Base-by-base conservation (phyloP, 768 basidiomycete genomes). In the Mycena pura region DNA sequence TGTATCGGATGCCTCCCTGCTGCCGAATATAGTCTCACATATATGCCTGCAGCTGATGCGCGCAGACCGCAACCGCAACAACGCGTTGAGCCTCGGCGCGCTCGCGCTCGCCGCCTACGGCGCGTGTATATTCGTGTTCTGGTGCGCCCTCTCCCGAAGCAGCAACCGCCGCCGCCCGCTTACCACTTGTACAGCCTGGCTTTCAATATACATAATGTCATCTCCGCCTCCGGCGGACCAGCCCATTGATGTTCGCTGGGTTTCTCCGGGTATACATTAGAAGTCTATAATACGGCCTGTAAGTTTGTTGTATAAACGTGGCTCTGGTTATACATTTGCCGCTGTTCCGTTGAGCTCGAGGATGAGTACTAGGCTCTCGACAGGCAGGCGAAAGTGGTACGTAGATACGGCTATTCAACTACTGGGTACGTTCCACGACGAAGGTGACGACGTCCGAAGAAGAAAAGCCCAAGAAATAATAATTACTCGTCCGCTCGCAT, bases 31-130 rank as follows among this genome's bases (percentile, higher is more conserved):
- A 61, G 63, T 46, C 45, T 48, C 34, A 51, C 43, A 27, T 15
- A 13, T 50, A 36, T 47, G 28, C 54, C 46, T 56, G 48, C 68
- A 92, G 87, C 80, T 96, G 64, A 88, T 91, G 61, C 86, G 87
- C 60, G 75, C 86, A 49, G 89, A 94, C 68, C 77, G 80, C 7
- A 82, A 80, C 22, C 78, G 77, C 50, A 85, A 70, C 65, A 73
- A 80, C 66, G 77, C 74, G 49, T 66, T 81, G 60, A 84, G 92
- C 66, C 81, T 81, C 59, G 86, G 79, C 46, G 84, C 88, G 22
- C 74, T 95, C 41, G 89, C 77, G 11, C 74, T 98, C 60, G 82
- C 85, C 19, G 72, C 85, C 11, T 98, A 97, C 71, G 96, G 96
- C 14, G 74, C 79, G 28, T 83, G 81, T 69, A 85, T 98, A 34